phyloP scores from a whole-genome alignment of 371 early-diverging fungal species.

The Actinomortierella wolfii region DNA sequence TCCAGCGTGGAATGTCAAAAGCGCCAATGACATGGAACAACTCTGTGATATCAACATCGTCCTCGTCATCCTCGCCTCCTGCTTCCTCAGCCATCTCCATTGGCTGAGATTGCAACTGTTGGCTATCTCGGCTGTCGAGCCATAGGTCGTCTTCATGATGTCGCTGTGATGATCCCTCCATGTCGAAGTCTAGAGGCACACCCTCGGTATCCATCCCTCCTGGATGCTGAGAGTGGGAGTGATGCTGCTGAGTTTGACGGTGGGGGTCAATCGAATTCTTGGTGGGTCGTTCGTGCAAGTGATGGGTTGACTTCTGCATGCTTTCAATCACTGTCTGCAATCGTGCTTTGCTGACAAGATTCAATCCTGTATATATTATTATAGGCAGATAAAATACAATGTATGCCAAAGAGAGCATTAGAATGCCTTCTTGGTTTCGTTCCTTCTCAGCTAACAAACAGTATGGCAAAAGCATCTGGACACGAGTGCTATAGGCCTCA shows the following conservation, averaged over 20 bases:
- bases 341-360: constrained; percentile 28
- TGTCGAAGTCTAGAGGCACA: constrained; percentile 29
- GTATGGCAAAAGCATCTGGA: too few relatives aligned
- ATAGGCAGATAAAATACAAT: not conserved
- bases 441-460: too few relatives aligned
- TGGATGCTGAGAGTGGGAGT: constrained; percentile 6
- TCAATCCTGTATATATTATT: constrained; percentile 15
- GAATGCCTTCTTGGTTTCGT: too few relatives aligned
- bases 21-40: constrained; percentile 77
- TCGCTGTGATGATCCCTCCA: not conserved
- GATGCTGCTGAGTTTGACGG: constrained; percentile 10
- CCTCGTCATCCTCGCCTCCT: constrained; percentile 28
- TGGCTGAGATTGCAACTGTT: not conserved
- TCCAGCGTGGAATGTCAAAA: constrained; percentile 72
- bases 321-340: constrained; percentile 37
- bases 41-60: constrained; percentile 56
- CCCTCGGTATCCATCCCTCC: constrained; percentile 18
- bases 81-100: constrained; percentile 1
- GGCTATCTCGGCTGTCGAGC: not conserved
- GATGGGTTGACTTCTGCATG: constrained; percentile 46
- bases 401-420: too few relatives aligned
- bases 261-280: constrained; percentile 41
- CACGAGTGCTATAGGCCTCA: too few relatives aligned
- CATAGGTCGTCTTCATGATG: not conserved
- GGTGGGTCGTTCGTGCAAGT: constrained; percentile 38